Base-by-base conservation (phyloP, 1,139 yeast genomes). In the Diutina neorugosa region DNA sequence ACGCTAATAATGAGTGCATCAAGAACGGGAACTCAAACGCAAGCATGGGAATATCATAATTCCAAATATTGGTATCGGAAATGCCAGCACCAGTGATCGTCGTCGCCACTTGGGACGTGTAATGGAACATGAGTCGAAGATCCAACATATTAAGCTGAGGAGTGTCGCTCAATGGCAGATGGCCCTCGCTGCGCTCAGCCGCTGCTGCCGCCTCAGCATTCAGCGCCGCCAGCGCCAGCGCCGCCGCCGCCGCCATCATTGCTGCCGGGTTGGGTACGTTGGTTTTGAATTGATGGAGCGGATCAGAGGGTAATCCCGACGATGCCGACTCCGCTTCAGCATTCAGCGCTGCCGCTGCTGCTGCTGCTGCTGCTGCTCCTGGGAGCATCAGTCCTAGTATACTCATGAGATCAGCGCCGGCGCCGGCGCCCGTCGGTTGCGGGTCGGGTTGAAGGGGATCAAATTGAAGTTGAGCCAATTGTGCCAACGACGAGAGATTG, bases 71-170 rank as follows among this genome's bases (percentile, higher is more conserved):
- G 40, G 87, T 82, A 59, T 86, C 95, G 19, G 94, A 84, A 42
- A 90, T 88, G 1, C 96, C 96, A 0, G 96, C 95, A 1, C 86
- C 88, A 0, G 96, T 86, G 52, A 91, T 88, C 1, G 97, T 87
- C 51, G 82, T 82, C 67, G 96, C 86, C 1, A 90, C 96, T 47
- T 80, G 82, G 0, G 89, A 81, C 3, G 93, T 85, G 65, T 90
- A 91, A 66, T 91, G 96, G 65, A 88, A 86, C 81, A 91, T 86
- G 51, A 91, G 70, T 59, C 86, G 76, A 56, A 91, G 71, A 64
- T 91, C 97, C 43, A 84, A 70, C 78, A 89, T 76, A 64, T 90
- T 89, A 52, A 90, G 68, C 1, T 23, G 31, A 1, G 19, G 37
- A 1, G 37, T 1, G 4, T 31, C 37, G 37, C 37, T 31, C 37